Percentiles rank a stretch among this genome's conserved stretches.
These are phyloP conservation scores for Curvularia lunata DNA, from an alignment of 2,329 filamentous ascomycete species.

Conservation along the genomic window DNA sequence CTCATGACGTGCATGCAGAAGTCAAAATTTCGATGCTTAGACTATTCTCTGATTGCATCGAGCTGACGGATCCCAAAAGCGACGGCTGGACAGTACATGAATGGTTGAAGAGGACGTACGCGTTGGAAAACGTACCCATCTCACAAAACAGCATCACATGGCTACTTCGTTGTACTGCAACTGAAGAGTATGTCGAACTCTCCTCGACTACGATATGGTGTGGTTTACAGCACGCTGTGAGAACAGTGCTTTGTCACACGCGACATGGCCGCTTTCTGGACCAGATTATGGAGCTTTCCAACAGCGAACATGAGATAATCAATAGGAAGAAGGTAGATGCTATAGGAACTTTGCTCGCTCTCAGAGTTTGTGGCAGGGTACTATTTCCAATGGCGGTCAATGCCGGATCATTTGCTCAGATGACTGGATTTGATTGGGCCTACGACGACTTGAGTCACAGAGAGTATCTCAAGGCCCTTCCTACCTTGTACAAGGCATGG, in stretches of 20 bases:
- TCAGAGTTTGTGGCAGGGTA: neutral
- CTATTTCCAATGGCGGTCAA: neutral
- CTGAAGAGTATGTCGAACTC: neutral
- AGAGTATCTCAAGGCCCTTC: neutral
- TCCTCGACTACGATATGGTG: neutral
- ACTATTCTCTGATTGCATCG: neutral
- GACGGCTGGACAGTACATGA: neutral
- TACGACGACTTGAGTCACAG: neutral
- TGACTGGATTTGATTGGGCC: neutral
- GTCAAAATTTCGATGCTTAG: neutral
- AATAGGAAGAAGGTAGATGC: neutral
- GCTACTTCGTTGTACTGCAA: neutral
- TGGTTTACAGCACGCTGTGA: neutral
- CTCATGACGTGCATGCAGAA: neutral
- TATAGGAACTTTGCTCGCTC: neutral
- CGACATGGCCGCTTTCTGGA: neutral
- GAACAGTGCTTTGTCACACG: neutral
- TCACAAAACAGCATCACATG: neutral
- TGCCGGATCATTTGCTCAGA: neutral
- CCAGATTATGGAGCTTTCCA: neutral
- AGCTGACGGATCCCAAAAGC: neutral
- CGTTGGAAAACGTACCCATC: neutral
- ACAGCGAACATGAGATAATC: neutral
- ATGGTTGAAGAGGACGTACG: neutral
- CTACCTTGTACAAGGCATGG: neutral